A percentile compares a stretch with the other conserved stretches of the same genome.
Evolutionary conservation across 2,329 filamentous ascomycete genomes (phyloP).

Genomic region (Fusarium caatingaense): DNA sequence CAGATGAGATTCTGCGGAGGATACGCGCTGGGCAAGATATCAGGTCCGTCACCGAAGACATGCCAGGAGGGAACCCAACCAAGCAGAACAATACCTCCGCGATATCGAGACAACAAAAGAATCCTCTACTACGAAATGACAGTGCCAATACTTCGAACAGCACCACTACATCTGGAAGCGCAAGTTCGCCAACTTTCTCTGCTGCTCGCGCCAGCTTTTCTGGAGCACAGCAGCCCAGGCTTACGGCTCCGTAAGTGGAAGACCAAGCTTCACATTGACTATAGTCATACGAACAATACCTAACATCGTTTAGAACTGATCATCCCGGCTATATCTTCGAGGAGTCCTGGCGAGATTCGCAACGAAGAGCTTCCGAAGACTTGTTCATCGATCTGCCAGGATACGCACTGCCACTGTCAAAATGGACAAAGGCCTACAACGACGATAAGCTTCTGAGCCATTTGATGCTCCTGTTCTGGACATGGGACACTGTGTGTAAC

Average conservation of each 20-base stretch:
- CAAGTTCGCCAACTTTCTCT: not conserved
- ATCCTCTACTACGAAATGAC: not conserved
- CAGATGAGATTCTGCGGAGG: constrained; percentile 26
- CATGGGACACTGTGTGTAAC: constrained; percentile 28
- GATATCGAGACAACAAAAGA: not conserved
- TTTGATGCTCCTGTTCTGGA: constrained; percentile 25
- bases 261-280: too few species aligned
- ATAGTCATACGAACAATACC: not conserved
- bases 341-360: constrained; percentile 2
- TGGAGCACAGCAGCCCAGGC: not conserved
- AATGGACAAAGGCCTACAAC: constrained; percentile 21
- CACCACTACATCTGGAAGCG: not conserved
- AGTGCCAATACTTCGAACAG: constrained; percentile 11
- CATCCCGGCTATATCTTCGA: constrained; percentile 9
- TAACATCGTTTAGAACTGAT: constrained; percentile 1
- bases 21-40: constrained; percentile 28
- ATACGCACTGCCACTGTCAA: constrained; percentile 23
- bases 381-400: constrained; percentile 6
- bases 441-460: constrained; percentile 26
- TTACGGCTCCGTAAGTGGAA: constrained; percentile 22
- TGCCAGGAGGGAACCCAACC: not conserved
- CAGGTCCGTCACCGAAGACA: constrained; percentile 10
- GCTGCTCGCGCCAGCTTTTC: not conserved
- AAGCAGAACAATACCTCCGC: not conserved
- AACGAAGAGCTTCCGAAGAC: constrained; percentile 1